Base-by-base conservation (phyloP, 1,284 basidiomycete species). In the Puccinia horiana region DNA sequence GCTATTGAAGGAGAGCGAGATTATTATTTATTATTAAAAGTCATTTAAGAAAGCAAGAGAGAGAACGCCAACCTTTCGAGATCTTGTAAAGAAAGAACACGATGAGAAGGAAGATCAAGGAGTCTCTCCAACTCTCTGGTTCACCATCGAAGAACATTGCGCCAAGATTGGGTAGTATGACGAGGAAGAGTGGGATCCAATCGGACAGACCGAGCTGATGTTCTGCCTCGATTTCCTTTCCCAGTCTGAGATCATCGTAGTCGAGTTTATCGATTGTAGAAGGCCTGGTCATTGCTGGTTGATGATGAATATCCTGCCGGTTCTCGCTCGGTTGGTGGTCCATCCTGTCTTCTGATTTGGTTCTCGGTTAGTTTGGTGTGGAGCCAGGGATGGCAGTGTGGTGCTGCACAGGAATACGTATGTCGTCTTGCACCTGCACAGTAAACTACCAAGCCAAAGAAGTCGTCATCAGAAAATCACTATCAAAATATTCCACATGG, bases 41-140 rank as follows among this genome's bases (percentile, higher is more conserved):
- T 23, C 5, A 40, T 11, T 26, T 4, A 32, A 52, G 44, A 76
- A 20, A 12, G 37, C 9, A 61, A 26, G n/a, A 52, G 58, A 61
- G 23, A 76, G 14, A 2, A 42, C 18, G 14, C 23, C 20, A 4
- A 78, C 76, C 76, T 69, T 69, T 44, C 20, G 58, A 47, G 63
- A 69, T 49, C 54, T 78, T 78, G 32, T 67, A 78, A 29, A 78
- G 47, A 18, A 78, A 69, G 76, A 78, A 78, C 35, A 49, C 63
- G 76, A 78, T 54, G 42, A 78, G 54, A 14, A 78, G 42, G 26
- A 78, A 69, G 63, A 78, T 42, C 16, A 78, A 29, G 2, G 35
- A 52, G 67, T 78, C 63, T 23, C 61, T 78, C 76, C 76, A 78
- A 40, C 40, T 47, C 40, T 78, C 76, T 2, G 76, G 63, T 9